Evolutionary conservation across 176 grass and related monocot genomes (phyloP).

Genomic region (Oryza glumipatula): DNA sequence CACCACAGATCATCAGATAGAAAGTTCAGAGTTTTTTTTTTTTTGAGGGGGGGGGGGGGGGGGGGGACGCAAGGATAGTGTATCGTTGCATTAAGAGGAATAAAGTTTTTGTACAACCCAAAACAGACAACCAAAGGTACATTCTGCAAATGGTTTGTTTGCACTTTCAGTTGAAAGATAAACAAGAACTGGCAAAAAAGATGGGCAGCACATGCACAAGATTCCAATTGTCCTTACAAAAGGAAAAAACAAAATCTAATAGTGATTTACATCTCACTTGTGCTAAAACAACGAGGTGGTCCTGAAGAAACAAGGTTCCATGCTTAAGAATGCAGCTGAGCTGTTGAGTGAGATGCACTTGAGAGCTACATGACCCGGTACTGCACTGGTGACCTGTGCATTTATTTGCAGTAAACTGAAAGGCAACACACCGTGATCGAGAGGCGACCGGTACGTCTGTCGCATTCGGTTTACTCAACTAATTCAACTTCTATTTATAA

Average conservation of each 20-base stretch:
- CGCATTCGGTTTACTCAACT: too few relatives aligned
- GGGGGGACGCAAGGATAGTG: too few relatives aligned
- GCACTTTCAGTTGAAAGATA: background rate
- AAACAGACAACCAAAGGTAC: background rate
- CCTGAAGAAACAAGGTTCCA: background rate
- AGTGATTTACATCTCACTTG: background rate
- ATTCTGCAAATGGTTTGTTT: background rate
- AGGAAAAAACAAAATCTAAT: too few relatives aligned
- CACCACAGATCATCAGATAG: background rate
- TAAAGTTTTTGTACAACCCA: too few relatives aligned
- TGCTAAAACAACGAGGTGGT: background rate
- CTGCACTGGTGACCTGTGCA: background rate
- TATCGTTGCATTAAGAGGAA: too few relatives aligned
- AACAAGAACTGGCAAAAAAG: background rate
- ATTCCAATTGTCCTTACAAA: background rate
- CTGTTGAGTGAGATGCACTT: background rate
- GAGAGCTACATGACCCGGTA: background rate
- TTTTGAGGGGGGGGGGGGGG: too few relatives aligned
- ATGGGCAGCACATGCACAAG: background rate
- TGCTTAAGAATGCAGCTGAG: background rate
- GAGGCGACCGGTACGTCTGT: background rate
- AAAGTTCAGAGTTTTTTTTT: background rate
- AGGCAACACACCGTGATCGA: background rate
- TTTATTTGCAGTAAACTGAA: background rate
- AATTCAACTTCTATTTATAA: too few relatives aligned